Conservation (phyloP, 148 eudicot species). For the Fagopyrum esculentum region DNA sequence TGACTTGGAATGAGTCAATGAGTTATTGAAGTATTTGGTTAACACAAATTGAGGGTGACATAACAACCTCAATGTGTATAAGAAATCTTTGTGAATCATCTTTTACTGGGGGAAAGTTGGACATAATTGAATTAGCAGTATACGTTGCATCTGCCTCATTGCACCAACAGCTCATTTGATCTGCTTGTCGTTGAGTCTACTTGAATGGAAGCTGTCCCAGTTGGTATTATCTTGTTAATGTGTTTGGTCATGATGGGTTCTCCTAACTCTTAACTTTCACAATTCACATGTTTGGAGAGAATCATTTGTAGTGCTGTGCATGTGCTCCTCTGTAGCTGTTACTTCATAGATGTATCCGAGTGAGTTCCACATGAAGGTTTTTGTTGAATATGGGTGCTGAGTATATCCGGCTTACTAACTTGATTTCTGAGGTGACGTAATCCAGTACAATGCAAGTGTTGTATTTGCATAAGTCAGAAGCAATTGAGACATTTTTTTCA, state of each 20-base stretch:
- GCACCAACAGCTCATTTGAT: background rate
- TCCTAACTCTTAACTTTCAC: background rate
- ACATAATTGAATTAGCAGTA: background rate
- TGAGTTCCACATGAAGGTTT: background rate
- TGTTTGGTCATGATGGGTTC: background rate
- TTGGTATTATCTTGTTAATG: background rate
- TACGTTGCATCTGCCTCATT: background rate
- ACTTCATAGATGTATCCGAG: background rate
- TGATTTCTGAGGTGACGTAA: background rate
- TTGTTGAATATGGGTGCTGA: background rate
- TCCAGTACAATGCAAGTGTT: background rate
- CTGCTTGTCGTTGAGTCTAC: background rate
- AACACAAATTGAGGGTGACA: background rate
- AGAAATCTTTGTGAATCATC: background rate
- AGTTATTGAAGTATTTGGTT: background rate
- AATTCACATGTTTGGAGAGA: background rate
- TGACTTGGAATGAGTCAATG: background rate
- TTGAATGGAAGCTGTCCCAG: background rate
- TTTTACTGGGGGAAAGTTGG: background rate
- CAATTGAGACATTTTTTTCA: too few species aligned
- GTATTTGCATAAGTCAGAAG: background rate
- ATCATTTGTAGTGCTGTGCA: background rate
- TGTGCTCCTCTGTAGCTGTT: background rate
- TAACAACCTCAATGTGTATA: background rate
- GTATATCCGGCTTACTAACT: background rate